A percentile compares a stretch with the other conserved stretches of the same genome.
Evolutionary conservation across 345 rosid genomes (phyloP).

Genomic region (Psidium friedrichsthalianum): DNA sequence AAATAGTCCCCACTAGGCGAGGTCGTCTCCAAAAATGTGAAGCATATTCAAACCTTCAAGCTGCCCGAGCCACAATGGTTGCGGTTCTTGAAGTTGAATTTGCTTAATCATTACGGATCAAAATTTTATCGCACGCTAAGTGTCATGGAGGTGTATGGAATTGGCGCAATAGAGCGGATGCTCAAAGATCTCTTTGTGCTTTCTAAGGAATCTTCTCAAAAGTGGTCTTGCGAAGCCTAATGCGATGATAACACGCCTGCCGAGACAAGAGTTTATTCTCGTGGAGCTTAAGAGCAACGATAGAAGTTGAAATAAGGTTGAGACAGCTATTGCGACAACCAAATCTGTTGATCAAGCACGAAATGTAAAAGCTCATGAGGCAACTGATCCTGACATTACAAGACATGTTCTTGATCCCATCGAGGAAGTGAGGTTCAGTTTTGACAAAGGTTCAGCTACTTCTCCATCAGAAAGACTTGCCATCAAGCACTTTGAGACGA

Average conservation of each 20-base stretch:
- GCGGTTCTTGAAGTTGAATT: conserved; percentile 66
- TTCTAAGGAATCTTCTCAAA: not conserved
- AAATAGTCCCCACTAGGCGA: conserved; percentile 49
- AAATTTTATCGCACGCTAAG: conserved; percentile 91
- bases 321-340: not conserved
- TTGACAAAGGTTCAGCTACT: too few species aligned
- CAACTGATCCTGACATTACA: conserved; percentile 11
- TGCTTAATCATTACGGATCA: conserved; percentile 81
- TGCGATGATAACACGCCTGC: conserved; percentile 10
- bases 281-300: conserved; percentile 14
- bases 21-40: conserved; percentile 60
- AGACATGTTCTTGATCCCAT: conserved; percentile 40
- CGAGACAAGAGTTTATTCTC: conserved; percentile 15
- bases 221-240: conserved; percentile 23
- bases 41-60: conserved; percentile 65
- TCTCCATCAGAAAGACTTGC: too few species aligned
- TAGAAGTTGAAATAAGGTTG: conserved; percentile 13
- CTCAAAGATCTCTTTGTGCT: conserved; percentile 74
- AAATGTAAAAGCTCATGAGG: conserved; percentile 2
- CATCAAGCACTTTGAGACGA: too few species aligned
- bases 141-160: conserved; percentile 73
- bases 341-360: conserved; percentile 15
- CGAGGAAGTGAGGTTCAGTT: conserved; percentile 45
- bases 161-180: conserved; percentile 88
- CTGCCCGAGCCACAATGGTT: conserved; percentile 83